phyloP scores from a whole-genome alignment of 306 rosid species.

The Cucurbita maxima region DNA sequence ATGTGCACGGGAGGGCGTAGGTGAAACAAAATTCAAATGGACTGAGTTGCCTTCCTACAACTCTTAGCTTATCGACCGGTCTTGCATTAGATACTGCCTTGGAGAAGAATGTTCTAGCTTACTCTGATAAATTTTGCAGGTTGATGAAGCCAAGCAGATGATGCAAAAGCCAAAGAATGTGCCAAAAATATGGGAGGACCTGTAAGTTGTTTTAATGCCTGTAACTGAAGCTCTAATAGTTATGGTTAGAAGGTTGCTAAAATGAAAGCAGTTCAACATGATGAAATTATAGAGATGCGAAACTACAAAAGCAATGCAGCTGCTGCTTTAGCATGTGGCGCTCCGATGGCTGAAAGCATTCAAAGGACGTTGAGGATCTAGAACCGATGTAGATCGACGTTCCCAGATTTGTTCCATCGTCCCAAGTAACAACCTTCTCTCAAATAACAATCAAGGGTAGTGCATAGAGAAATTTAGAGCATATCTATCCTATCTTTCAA shows the following conservation, averaged over 20 bases:
- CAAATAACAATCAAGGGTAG: neutral
- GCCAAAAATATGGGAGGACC: neutral
- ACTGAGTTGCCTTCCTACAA: no score
- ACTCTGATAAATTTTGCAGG: neutral
- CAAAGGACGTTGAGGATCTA: neutral
- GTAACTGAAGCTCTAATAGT: neutral
- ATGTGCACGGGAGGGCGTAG: no score
- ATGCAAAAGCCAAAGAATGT: neutral
- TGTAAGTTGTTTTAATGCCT: neutral
- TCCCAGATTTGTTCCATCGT: neutral
- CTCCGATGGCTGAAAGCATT: neutral
- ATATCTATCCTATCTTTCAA: neutral
- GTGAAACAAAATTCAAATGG: no score
- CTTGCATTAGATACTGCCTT: no score
- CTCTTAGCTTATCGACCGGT: no score
- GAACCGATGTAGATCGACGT: neutral
- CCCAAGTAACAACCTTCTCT: neutral
- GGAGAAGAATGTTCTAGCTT: neutral
- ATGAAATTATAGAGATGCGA: neutral
- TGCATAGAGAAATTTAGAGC: neutral
- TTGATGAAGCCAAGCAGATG: neutral
- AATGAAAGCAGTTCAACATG: neutral
- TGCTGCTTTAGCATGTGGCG: neutral
- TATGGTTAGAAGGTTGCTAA: neutral
- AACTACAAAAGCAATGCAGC: neutral